Conservation (phyloP, 306 rosid species). For the Sphenostylis stenocarpa region DNA sequence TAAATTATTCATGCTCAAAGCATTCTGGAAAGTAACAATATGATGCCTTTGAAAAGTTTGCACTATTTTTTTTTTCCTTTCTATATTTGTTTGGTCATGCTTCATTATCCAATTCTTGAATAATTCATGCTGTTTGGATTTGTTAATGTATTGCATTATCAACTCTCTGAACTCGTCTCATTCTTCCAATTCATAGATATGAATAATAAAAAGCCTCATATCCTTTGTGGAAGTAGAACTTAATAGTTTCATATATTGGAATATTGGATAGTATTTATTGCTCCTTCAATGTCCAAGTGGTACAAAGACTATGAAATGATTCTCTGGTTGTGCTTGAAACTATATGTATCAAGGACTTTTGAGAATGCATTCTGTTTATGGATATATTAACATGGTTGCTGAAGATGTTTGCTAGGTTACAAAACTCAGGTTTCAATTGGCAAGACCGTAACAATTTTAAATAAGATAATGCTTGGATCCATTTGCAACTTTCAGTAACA, state of each 20-base stretch:
- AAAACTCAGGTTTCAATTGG: neutral
- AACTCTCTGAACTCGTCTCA: neutral
- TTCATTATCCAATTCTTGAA: neutral
- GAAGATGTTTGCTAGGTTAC: neutral
- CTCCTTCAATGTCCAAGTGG: neutral
- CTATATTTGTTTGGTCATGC: neutral
- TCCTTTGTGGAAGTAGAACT: neutral
- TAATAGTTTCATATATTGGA: neutral
- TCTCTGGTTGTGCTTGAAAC: neutral
- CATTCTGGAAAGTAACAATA: neutral
- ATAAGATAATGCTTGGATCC: too few species aligned
- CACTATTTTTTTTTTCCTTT: neutral
- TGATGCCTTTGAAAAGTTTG: neutral
- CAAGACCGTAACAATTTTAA: neutral
- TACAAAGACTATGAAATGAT: neutral
- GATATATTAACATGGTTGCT: neutral
- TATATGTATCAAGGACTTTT: neutral
- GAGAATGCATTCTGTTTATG: neutral
- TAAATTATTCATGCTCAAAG: neutral
- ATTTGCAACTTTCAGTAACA: too few species aligned
- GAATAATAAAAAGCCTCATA: neutral
- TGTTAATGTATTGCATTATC: neutral
- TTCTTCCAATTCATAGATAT: constrained; percentile 7
- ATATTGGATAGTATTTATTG: neutral
- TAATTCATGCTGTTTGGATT: neutral